Percentiles rank a stretch among this genome's conserved stretches.
Conservation (phyloP, 306 rosid genomes). For the Gleditsia sinensis region DNA sequence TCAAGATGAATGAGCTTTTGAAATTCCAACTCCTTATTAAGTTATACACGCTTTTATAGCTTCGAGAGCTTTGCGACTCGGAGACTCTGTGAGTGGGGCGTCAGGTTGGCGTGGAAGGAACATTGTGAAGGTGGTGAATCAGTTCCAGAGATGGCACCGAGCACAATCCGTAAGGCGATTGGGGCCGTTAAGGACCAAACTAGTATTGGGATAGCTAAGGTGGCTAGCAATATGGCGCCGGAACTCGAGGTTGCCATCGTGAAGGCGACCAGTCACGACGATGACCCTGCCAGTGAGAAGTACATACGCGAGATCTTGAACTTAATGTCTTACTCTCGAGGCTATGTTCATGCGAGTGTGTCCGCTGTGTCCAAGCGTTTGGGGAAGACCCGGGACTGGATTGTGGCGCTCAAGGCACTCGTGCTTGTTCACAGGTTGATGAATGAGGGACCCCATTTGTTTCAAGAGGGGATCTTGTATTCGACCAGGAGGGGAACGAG, state of each 20-base stretch:
- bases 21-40: not conserved
- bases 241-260: conserved; percentile 92
- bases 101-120: not conserved
- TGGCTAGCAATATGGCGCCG: conserved; percentile 90
- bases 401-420: conserved; percentile 81
- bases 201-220: conserved; percentile 90
- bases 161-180: conserved; percentile 91
- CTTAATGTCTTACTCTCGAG: conserved; percentile 72
- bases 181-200: conserved; percentile 98
- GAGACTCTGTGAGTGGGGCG: conserved; percentile 1
- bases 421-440: conserved; percentile 72
- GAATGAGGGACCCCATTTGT: conserved; percentile 72
- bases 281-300: conserved; percentile 90
- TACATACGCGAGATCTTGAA: conserved; percentile 70
- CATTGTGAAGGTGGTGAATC: not conserved
- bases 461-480: conserved; percentile 84
- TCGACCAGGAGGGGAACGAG: conserved; percentile 85
- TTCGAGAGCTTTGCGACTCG: not conserved
- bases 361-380: conserved; percentile 79
- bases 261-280: conserved; percentile 90
- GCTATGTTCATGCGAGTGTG: conserved; percentile 75
- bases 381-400: conserved; percentile 93
- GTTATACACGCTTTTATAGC: conserved; percentile 4
- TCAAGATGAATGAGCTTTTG: not conserved
- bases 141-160: conserved; percentile 66